These are phyloP conservation scores for Cucumis melo DNA, from an alignment of 306 rosid genomes.

Conservation along the genomic window DNA sequence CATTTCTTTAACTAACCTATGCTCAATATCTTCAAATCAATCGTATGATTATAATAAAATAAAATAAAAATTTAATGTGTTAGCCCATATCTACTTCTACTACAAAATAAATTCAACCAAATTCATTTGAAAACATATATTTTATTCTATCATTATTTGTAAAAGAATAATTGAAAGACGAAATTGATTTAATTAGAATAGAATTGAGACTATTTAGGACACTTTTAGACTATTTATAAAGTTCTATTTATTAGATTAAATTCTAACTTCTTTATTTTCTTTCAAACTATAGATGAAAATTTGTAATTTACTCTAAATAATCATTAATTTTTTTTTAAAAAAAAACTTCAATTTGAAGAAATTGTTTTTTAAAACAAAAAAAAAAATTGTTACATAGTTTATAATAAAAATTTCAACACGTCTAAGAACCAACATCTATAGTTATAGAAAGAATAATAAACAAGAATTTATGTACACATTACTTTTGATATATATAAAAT, in stretches of 20 bases:
- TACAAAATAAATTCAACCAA: too few species aligned
- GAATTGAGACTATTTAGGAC: too few species aligned
- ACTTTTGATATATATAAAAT: not conserved
- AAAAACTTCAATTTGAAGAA: not conserved
- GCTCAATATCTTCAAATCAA: not conserved
- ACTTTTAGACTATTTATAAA: too few species aligned
- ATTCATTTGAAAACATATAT: too few species aligned
- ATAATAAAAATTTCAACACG: not conserved
- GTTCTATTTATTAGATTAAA: too few species aligned
- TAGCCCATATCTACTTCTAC: not conserved
- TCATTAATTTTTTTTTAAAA: not conserved
- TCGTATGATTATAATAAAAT: not conserved
- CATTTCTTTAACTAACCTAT: not conserved
- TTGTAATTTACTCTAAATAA: not conserved
- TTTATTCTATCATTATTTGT: too few species aligned
- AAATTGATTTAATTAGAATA: too few species aligned
- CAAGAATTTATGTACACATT: not conserved
- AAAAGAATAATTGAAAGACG: too few species aligned
- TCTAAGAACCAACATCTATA: not conserved
- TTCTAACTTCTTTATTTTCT: too few species aligned
- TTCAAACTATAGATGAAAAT: too few species aligned
- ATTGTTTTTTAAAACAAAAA: not conserved
- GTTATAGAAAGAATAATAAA: not conserved
- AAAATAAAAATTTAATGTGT: too few species aligned
- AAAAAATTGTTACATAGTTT: not conserved